Evolutionary conservation across 2,329 filamentous ascomycete genomes (phyloP).

Genomic region (Alternaria ventricosa): DNA sequence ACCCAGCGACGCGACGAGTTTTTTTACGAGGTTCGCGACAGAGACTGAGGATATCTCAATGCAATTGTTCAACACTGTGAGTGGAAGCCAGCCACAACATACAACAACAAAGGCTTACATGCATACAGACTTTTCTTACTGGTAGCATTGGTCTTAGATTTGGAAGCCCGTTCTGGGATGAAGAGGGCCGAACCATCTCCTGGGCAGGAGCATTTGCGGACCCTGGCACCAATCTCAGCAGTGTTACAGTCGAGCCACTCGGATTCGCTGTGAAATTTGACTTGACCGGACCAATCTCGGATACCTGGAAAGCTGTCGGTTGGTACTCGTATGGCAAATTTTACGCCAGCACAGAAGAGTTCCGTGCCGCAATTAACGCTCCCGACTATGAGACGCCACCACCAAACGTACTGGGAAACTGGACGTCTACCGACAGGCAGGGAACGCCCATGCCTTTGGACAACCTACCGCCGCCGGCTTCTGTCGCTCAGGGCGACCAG

Average conservation of each 20-base stretch:
- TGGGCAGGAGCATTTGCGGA: slow-evolving; percentile 58
- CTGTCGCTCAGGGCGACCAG: slow-evolving; percentile 53
- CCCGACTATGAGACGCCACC: slow-evolving; percentile 55
- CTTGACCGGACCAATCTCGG: slow-evolving; percentile 59
- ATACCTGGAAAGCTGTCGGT: slow-evolving; percentile 58
- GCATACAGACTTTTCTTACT: slow-evolving; percentile 20
- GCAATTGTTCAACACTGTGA: slow-evolving; percentile 32
- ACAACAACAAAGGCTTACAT: neutral
- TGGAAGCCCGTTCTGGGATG: slow-evolving; percentile 35
- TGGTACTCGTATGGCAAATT: slow-evolving; percentile 64
- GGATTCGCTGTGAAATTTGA: slow-evolving; percentile 54
- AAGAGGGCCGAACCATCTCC: slow-evolving; percentile 52
- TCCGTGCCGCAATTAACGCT: slow-evolving; percentile 54
- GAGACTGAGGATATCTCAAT: slow-evolving; percentile 30
- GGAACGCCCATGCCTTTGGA: slow-evolving; percentile 54
- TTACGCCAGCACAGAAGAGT: slow-evolving; percentile 58
- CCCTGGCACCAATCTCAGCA: slow-evolving; percentile 50
- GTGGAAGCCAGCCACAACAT: neutral
- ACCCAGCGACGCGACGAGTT: slow-evolving; percentile 10
- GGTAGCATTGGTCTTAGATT: slow-evolving; percentile 25
- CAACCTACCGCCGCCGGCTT: slow-evolving; percentile 60
- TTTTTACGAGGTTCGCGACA: slow-evolving; percentile 9
- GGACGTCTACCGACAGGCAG: slow-evolving; percentile 53
- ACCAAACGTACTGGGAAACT: slow-evolving; percentile 57
- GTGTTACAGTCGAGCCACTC: slow-evolving; percentile 54